These are phyloP conservation scores for Arthroderma uncinatum DNA, from an alignment of 2,329 filamentous ascomycete species.

Conservation along the genomic window DNA sequence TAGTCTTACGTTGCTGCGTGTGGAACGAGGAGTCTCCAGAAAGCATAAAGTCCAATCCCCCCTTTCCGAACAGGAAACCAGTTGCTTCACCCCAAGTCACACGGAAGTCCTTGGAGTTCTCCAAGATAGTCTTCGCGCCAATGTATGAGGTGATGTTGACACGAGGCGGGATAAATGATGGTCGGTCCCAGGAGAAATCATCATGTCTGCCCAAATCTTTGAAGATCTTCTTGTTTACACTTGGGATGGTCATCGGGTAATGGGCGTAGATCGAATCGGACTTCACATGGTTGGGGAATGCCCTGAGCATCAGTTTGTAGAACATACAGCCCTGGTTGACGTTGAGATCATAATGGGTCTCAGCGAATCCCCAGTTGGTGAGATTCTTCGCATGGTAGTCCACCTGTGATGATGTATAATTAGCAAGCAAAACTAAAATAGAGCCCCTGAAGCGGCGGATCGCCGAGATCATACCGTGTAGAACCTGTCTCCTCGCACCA, in stretches of 20 bases:
- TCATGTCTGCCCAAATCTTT: slow-evolving; percentile 16
- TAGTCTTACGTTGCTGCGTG: slow-evolving; percentile 15
- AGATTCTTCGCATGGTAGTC: slow-evolving; percentile 23
- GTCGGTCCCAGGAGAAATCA: slow-evolving; percentile 16
- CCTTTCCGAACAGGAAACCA: slow-evolving; percentile 17
- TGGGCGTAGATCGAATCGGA: slow-evolving; percentile 21
- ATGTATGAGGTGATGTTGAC: slow-evolving; percentile 17
- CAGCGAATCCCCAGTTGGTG: slow-evolving; percentile 32
- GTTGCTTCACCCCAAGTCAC: slow-evolving; percentile 18
- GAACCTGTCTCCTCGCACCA: slow-evolving; percentile 34
- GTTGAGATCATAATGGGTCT: slow-evolving; percentile 21
- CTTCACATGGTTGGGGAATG: slow-evolving; percentile 21
- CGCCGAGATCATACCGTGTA: slow-evolving; percentile 23
- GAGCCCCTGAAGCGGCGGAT: background rate
- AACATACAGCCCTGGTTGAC: slow-evolving; percentile 22
- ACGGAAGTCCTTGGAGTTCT: slow-evolving; percentile 19
- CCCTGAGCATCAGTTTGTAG: slow-evolving; percentile 23
- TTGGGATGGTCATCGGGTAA: slow-evolving; percentile 22
- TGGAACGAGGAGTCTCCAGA: slow-evolving; percentile 16
- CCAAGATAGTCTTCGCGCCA: slow-evolving; percentile 16
- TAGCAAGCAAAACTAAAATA: background rate
- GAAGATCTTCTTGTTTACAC: slow-evolving; percentile 20
- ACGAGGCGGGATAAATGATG: slow-evolving; percentile 15
- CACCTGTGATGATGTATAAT: slow-evolving; percentile 7
- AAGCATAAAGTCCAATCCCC: slow-evolving; percentile 16